Conservation (phyloP, 73 alveolate species). For the Tetrahymena elliotti region DNA sequence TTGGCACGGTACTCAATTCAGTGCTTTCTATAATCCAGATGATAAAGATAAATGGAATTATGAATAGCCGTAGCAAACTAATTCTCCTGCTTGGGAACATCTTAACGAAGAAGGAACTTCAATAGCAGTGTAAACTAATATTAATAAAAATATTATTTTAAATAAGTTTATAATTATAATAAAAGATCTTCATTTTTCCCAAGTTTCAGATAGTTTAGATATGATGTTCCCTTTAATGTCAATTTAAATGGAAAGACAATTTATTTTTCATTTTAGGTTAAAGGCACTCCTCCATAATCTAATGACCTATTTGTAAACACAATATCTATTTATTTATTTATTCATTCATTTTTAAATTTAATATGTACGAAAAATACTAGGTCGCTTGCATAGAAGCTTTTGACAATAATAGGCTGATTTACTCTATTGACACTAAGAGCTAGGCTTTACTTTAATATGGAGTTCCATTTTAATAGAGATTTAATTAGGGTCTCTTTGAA, state of each 20-base stretch:
- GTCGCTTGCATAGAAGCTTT: background rate
- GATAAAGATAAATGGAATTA: background rate
- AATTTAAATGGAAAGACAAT: conserved; percentile 8
- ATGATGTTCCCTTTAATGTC: background rate
- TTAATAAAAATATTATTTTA: background rate
- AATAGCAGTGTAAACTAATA: conserved; percentile 7
- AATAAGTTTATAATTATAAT: too few relatives aligned
- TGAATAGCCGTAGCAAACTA: background rate
- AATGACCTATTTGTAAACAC: conserved; percentile 32
- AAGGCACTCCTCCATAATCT: conserved; percentile 49
- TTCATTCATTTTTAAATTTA: background rate
- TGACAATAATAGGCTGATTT: background rate
- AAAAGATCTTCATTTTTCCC: conserved; percentile 18
- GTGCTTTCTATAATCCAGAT: conserved; percentile 19
- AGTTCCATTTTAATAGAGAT: background rate
- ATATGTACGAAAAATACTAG: background rate
- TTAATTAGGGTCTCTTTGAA: background rate
- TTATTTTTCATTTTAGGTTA: conserved; percentile 24
- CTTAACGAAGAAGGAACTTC: conserved; percentile 22
- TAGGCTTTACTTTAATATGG: background rate
- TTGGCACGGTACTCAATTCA: conserved; percentile 53
- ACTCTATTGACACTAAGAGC: background rate
- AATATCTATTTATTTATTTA: too few relatives aligned
- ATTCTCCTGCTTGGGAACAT: conserved; percentile 16
- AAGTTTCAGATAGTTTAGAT: conserved; percentile 9